Conservation (phyloP, 345 rosid genomes). For the Tarenaya hassleriana region DNA sequence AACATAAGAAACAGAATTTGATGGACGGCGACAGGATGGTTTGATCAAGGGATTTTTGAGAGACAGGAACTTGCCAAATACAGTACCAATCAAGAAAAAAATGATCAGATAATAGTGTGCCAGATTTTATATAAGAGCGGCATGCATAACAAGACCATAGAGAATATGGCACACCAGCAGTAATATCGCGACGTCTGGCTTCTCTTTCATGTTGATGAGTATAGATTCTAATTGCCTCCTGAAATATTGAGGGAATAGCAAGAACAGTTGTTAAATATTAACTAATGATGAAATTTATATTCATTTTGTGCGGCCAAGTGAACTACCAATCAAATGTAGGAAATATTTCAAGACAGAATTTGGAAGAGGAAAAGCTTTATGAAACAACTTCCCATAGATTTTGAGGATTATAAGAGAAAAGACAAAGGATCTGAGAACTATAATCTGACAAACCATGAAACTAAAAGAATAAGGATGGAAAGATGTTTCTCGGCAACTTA, state of each 20-base stretch:
- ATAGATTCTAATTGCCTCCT: conserved; percentile 91
- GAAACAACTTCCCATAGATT: background rate
- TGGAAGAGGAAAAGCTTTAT: background rate
- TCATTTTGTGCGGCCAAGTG: conserved; percentile 7
- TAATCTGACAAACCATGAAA: conserved; percentile 1
- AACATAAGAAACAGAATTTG: background rate
- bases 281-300: conserved; percentile 7
- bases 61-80: too few species aligned
- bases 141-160: conserved; percentile 17
- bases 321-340: background rate
- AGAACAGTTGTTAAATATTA: conserved; percentile 10
- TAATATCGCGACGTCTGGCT: conserved; percentile 83
- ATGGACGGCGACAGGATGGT: conserved; percentile 4
- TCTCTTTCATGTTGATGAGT: conserved; percentile 77
- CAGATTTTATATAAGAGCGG: background rate
- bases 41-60: background rate
- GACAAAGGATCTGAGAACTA: background rate
- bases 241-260: conserved; percentile 24
- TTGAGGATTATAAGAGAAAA: conserved; percentile 1
- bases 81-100: background rate
- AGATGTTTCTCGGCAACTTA: conserved; percentile 2
- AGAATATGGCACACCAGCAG: conserved; percentile 57
- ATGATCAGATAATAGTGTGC: conserved; percentile 12
- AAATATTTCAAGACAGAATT: background rate
- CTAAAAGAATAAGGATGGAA: conserved; percentile 3